Evolutionary conservation across 129 eudicot genomes (phyloP).

Genomic region (Saposhnikovia divaricata): DNA sequence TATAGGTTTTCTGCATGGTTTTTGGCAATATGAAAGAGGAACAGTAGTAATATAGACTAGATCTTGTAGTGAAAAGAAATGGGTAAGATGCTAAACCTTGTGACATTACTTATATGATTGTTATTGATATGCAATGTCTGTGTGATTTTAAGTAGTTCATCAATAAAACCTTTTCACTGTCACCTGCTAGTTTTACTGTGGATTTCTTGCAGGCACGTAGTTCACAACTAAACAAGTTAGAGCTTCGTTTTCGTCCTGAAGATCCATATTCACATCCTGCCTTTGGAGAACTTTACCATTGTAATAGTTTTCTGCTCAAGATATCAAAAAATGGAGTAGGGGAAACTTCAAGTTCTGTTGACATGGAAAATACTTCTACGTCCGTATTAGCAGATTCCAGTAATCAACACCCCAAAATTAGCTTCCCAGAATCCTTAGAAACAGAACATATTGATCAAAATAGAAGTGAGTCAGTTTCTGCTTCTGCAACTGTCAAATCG

Average conservation of each 20-base stretch:
- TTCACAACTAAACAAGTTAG: slow-evolving; percentile 48
- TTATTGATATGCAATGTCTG: neutral
- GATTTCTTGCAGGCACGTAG: slow-evolving; percentile 59
- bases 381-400: slow-evolving; percentile 2
- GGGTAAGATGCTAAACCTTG: neutral
- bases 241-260: slow-evolving; percentile 90
- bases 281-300: slow-evolving; percentile 45
- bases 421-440: slow-evolving; percentile 7
- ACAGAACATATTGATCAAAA: slow-evolving; percentile 12
- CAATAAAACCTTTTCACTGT: neutral
- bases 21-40: neutral
- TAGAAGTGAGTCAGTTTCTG: slow-evolving; percentile 15
- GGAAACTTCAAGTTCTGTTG: slow-evolving; percentile 9
- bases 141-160: neutral
- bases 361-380: neutral
- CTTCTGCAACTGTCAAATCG: slow-evolving; percentile 28
- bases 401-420: slow-evolving; percentile 6
- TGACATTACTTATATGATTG: neutral
- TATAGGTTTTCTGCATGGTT: neutral
- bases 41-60: neutral
- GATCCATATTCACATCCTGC: slow-evolving; percentile 95
- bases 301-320: slow-evolving; percentile 58
- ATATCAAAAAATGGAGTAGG: slow-evolving; percentile 42
- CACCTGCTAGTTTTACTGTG: slow-evolving; percentile 2
- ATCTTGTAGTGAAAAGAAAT: neutral